These are phyloP conservation scores for Tulasnella sp. DNA, from an alignment of 768 basidiomycete species.

Conservation along the genomic window DNA sequence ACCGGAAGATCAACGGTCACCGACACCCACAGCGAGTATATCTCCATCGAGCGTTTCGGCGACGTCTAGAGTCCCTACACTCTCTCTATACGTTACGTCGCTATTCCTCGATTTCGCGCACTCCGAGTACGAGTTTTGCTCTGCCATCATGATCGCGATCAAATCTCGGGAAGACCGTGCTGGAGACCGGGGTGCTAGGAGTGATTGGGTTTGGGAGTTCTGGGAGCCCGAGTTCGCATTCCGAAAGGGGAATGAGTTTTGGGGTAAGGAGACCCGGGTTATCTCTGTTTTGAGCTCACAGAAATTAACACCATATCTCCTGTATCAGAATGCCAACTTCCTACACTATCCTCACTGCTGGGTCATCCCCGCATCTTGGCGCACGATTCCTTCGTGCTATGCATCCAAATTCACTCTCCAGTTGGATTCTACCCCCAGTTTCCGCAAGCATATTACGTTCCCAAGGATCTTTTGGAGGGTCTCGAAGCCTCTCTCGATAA, in stretches of 20 bases:
- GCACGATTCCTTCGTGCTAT: conserved; percentile 59
- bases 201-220: conserved; percentile 63
- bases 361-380: conserved; percentile 46
- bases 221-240: conserved; percentile 66
- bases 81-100: conserved; percentile 58
- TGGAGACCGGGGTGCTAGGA: conserved; percentile 50
- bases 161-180: conserved; percentile 49
- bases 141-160: conserved; percentile 63
- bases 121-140: conserved; percentile 39
- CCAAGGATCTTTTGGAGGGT: conserved; percentile 53
- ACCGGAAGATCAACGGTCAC: conserved; percentile 8
- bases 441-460: conserved; percentile 53
- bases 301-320: neutral
- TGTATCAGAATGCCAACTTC: conserved; percentile 48
- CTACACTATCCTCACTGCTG: conserved; percentile 47
- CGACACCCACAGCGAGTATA: neutral
- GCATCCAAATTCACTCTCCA: conserved; percentile 61
- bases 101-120: conserved; percentile 51
- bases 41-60: conserved; percentile 11
- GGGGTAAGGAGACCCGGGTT: conserved; percentile 37
- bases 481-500: conserved; percentile 64
- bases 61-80: conserved; percentile 20
- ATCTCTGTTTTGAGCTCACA: neutral
- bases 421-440: conserved; percentile 46
- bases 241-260: conserved; percentile 58